Percentiles rank a stretch among this genome's conserved stretches.
Evolutionary conservation across 2,329 filamentous ascomycete species (phyloP).

Genomic region (Claviceps pazoutovae): DNA sequence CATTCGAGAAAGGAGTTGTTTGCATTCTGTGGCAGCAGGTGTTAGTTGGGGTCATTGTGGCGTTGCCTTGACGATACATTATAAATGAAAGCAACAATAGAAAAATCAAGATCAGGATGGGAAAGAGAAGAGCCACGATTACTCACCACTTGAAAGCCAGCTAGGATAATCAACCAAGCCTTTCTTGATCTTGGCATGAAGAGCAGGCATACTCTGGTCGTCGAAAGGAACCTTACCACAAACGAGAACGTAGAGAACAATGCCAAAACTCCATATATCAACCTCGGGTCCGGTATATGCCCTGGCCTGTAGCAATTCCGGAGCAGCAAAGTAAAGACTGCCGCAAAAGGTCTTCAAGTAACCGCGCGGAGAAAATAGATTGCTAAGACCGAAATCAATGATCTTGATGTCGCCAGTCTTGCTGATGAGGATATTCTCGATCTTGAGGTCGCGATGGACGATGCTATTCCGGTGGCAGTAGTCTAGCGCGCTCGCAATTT

Average conservation of each 20-base stretch:
- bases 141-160: constrained; percentile 70
- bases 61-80: neutral
- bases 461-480: constrained; percentile 98
- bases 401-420: constrained; percentile 99
- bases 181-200: constrained; percentile 98
- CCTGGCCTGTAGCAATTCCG: constrained; percentile 82
- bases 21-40: constrained; percentile 54
- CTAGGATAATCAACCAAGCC: constrained; percentile 89
- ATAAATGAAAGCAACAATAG: neutral
- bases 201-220: constrained; percentile 95
- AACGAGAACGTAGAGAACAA: constrained; percentile 91
- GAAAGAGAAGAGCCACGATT: constrained; percentile 9
- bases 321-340: constrained; percentile 93
- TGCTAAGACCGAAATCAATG: constrained; percentile 95
- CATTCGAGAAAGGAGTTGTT: constrained; percentile 85
- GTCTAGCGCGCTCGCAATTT: constrained; percentile 91
- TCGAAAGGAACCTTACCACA: constrained; percentile 98
- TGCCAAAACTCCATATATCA: constrained; percentile 97
- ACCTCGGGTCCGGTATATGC: constrained; percentile 95
- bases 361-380: constrained; percentile 74
- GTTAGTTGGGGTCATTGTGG: neutral
- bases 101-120: neutral
- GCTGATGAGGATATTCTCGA: constrained; percentile 97
- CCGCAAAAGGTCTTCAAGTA: constrained; percentile 95
- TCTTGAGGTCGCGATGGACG: constrained; percentile 93